Evolutionary conservation across 2,329 filamentous ascomycete genomes (phyloP).

Genomic region (Ceratocystiopsis minuta): DNA sequence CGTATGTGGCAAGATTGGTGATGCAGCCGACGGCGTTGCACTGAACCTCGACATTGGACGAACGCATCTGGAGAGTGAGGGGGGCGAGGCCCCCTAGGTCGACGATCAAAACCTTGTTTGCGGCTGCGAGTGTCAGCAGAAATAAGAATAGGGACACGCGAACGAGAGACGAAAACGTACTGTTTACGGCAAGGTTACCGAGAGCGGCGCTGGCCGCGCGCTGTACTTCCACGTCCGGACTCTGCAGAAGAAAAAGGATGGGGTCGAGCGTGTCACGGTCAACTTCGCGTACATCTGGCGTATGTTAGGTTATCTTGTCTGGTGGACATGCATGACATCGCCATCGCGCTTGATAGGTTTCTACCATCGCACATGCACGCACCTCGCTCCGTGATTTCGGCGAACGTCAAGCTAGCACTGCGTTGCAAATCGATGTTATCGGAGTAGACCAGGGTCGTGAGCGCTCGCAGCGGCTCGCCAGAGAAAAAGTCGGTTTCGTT

Average conservation of each 20-base stretch:
- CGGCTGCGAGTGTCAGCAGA: slow-evolving; percentile 35
- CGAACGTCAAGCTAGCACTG: slow-evolving; percentile 94
- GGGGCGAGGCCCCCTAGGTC: slow-evolving; percentile 76
- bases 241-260: slow-evolving; percentile 87
- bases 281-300: slow-evolving; percentile 82
- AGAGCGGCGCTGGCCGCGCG: slow-evolving; percentile 88
- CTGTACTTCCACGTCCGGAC: slow-evolving; percentile 91
- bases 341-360: neutral
- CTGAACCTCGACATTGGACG: slow-evolving; percentile 92
- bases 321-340: too few relatives aligned
- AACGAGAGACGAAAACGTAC: slow-evolving; percentile 37
- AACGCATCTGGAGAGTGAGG: slow-evolving; percentile 96
- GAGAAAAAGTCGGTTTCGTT: slow-evolving; percentile 97
- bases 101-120: slow-evolving; percentile 96
- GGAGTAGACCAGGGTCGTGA: slow-evolving; percentile 93
- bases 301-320: too few relatives aligned
- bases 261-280: slow-evolving; percentile 88
- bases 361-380: slow-evolving; percentile 1
- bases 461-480: slow-evolving; percentile 78
- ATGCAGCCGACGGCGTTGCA: slow-evolving; percentile 99
- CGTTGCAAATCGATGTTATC: slow-evolving; percentile 96
- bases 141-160: neutral
- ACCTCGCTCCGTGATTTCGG: slow-evolving; percentile 98
- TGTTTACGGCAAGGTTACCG: slow-evolving; percentile 91
- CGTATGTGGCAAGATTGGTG: slow-evolving; percentile 92